Evolutionary conservation across 2,329 filamentous ascomycete species (phyloP).

Genomic region (Ophiocordyceps australis): DNA sequence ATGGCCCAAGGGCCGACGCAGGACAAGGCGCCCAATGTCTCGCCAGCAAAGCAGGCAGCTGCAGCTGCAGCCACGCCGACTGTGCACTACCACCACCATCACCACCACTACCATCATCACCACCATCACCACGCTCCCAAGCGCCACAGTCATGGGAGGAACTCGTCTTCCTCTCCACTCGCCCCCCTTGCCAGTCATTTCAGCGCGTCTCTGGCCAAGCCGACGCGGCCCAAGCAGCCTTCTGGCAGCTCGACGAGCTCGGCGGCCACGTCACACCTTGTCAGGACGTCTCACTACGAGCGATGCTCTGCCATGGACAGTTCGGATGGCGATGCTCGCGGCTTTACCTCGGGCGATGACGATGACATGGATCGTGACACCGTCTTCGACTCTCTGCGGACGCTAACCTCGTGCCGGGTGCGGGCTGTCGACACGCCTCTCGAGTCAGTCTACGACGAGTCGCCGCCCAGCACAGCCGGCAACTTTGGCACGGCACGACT

Average conservation of each 20-base stretch:
- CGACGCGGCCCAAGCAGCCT: constrained; percentile 20
- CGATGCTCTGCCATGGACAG: constrained; percentile 43
- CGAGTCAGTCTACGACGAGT: constrained; percentile 70
- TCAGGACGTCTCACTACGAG: constrained; percentile 12
- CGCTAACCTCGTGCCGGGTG: constrained; percentile 46
- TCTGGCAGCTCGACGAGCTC: constrained; percentile 23
- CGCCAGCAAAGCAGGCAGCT: too few relatives aligned
- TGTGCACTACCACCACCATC: constrained; percentile 4
- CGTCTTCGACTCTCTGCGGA: constrained; percentile 59
- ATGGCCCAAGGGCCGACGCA: too few relatives aligned
- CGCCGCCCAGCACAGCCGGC: constrained; percentile 40
- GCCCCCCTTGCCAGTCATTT: constrained; percentile 31
- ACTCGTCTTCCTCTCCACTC: constrained; percentile 31
- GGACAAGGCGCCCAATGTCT: too few relatives aligned
- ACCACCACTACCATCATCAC: not conserved
- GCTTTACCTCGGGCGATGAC: constrained; percentile 50
- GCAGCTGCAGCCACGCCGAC: constrained; percentile 5
- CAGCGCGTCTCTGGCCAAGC: too few relatives aligned
- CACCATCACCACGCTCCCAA: too few relatives aligned
- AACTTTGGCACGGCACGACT: too few relatives aligned
- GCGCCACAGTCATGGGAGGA: constrained; percentile 21
- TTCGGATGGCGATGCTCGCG: constrained; percentile 50
- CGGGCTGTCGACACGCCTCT: constrained; percentile 52
- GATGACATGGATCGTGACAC: constrained; percentile 70
- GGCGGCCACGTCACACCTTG: constrained; percentile 19